These are phyloP conservation scores for Colletotrichum plurivorum DNA, from an alignment of 2,329 filamentous ascomycete genomes.

Conservation along the genomic window DNA sequence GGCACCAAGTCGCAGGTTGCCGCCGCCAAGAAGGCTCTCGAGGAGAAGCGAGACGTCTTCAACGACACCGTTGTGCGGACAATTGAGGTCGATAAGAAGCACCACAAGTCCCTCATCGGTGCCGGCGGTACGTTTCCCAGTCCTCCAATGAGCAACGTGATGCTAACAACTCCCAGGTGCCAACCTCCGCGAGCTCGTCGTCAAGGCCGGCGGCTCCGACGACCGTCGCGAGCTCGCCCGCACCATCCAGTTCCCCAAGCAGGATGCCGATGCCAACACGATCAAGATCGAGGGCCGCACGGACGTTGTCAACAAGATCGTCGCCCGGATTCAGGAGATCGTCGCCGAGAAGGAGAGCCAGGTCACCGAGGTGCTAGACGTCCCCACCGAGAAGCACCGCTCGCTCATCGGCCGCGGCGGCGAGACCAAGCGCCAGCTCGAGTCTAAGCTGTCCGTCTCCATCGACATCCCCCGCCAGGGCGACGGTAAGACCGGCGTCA, in stretches of 20 bases:
- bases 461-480: slow-evolving; percentile 95
- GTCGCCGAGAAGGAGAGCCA: slow-evolving; percentile 89
- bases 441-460: slow-evolving; percentile 87
- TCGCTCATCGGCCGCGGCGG: slow-evolving; percentile 93
- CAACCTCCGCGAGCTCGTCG: slow-evolving; percentile 88
- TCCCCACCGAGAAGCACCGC: slow-evolving; percentile 91
- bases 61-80: slow-evolving; percentile 90
- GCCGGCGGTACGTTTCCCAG: slow-evolving; percentile 77
- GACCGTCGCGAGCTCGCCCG: slow-evolving; percentile 87
- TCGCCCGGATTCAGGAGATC: slow-evolving; percentile 84
- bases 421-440: slow-evolving; percentile 86
- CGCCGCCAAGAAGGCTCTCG: slow-evolving; percentile 90
- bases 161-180: slow-evolving; percentile 73
- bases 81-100: slow-evolving; percentile 93
- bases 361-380: slow-evolving; percentile 82
- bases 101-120: slow-evolving; percentile 92
- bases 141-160: neutral
- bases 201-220: slow-evolving; percentile 89
- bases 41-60: slow-evolving; percentile 88
- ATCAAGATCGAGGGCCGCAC: slow-evolving; percentile 92
- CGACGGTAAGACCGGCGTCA: slow-evolving; percentile 86
- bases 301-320: slow-evolving; percentile 89
- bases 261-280: slow-evolving; percentile 83
- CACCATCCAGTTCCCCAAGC: slow-evolving; percentile 94
- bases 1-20: slow-evolving; percentile 93